Evolutionary conservation across 768 basidiomycete species (phyloP).

Genomic region (Termitomyces sp.): DNA sequence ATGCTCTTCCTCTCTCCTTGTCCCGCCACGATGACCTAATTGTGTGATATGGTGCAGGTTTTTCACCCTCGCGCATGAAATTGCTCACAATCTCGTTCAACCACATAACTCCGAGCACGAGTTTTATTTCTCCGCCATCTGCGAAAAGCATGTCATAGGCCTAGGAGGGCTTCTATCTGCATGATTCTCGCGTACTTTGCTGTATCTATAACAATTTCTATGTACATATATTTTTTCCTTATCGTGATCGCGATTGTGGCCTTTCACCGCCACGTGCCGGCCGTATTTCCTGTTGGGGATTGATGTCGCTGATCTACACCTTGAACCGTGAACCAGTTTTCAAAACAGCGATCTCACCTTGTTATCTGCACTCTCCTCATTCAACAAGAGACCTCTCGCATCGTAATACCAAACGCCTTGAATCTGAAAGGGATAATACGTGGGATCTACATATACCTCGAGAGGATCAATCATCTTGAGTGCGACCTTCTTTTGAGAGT

Average conservation of each 20-base stretch:
- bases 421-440: not conserved
- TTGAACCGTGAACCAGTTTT: slow-evolving; percentile 3
- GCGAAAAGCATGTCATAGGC: slow-evolving; percentile 55
- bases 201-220: not conserved
- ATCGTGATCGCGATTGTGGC: not conserved
- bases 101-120: slow-evolving; percentile 90
- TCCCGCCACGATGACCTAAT: not conserved
- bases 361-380: not conserved
- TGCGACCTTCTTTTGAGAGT: not conserved
- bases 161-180: slow-evolving; percentile 24
- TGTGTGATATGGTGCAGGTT: slow-evolving; percentile 48
- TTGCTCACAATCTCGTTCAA: slow-evolving; percentile 86
- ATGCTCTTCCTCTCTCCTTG: slow-evolving; percentile 9
- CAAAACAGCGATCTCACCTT: not conserved
- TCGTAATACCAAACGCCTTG: not conserved
- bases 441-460: not conserved
- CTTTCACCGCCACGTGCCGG: slow-evolving; percentile 9
- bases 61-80: slow-evolving; percentile 89
- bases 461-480: not conserved
- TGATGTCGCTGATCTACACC: not conserved
- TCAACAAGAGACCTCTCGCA: not conserved
- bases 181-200: not conserved
- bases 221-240: not conserved
- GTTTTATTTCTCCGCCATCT: slow-evolving; percentile 91
- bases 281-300: slow-evolving; percentile 12